phyloP scores from a whole-genome alignment of 2,329 filamentous ascomycete genomes.

The Phoma sp. region DNA sequence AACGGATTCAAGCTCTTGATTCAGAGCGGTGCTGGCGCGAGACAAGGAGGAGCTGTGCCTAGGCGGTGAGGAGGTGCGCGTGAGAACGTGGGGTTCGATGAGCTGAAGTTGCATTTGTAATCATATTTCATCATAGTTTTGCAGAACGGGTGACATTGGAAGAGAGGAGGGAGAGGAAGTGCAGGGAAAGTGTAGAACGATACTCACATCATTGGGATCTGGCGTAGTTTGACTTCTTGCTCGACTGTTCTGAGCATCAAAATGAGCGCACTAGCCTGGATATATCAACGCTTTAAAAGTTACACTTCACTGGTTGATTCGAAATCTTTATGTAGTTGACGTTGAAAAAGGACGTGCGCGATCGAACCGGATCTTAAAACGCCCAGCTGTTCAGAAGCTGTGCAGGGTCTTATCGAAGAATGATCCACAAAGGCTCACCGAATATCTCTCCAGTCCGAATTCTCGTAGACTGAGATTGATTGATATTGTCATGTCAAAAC shows the following conservation, averaged over 20 bases:
- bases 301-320: too few relatives aligned
- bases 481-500: too few relatives aligned
- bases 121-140: constrained; percentile 8
- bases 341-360: too few relatives aligned
- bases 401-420: too few relatives aligned
- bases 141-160: neutral
- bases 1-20: constrained; percentile 96
- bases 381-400: too few relatives aligned
- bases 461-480: too few relatives aligned
- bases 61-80: neutral
- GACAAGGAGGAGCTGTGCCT: constrained; percentile 5
- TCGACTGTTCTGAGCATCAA: neutral
- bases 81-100: neutral
- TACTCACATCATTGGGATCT: constrained; percentile 5
- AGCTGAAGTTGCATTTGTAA: constrained; percentile 10
- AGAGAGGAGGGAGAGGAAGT: neutral
- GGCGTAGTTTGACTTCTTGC: neutral
- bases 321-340: too few relatives aligned
- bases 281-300: neutral
- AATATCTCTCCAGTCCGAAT: too few relatives aligned
- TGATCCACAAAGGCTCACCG: too few relatives aligned
- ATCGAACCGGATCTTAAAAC: too few relatives aligned
- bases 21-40: constrained; percentile 12
- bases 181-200: neutral
- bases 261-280: neutral